phyloP scores from a whole-genome alignment of 2,329 filamentous ascomycete genomes.

The Fusarium sp. region DNA sequence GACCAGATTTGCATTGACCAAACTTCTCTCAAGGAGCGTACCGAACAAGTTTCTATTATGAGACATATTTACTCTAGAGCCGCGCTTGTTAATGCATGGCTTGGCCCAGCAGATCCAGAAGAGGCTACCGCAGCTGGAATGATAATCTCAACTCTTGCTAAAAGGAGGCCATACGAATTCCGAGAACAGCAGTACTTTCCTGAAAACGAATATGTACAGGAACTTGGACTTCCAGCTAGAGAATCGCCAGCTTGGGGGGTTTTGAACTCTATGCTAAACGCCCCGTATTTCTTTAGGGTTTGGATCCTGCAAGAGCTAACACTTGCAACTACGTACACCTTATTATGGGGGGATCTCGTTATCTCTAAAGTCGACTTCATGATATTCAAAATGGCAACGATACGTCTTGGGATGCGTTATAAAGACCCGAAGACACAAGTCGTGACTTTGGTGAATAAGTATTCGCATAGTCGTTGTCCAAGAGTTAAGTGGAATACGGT shows the following conservation, averaged over 20 bases:
- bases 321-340: fast-evolving
- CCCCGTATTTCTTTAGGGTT: neutral
- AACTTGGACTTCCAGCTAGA: neutral
- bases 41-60: neutral
- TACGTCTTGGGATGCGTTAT: fast-evolving
- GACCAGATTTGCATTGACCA: neutral
- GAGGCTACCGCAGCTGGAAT: fast-evolving
- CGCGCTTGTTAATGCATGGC: neutral
- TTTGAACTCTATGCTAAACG: neutral
- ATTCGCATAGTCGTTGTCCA: fast-evolving
- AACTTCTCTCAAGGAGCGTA: neutral
- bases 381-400: fast-evolving
- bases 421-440: no score
- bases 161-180: neutral
- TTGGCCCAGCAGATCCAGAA: neutral
- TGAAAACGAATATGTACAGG: fast-evolving
- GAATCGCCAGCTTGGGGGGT: fast-evolving
- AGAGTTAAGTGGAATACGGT: fast-evolving
- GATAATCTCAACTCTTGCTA: neutral
- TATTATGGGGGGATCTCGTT: fast-evolving
- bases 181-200: neutral
- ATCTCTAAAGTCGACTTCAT: fast-evolving
- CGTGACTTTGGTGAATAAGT: fast-evolving
- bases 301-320: neutral
- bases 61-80: neutral